Percentiles rank a stretch among this genome's conserved stretches.
Evolutionary conservation across 306 rosid species (phyloP).

Genomic region (Echinosophora koreensis): DNA sequence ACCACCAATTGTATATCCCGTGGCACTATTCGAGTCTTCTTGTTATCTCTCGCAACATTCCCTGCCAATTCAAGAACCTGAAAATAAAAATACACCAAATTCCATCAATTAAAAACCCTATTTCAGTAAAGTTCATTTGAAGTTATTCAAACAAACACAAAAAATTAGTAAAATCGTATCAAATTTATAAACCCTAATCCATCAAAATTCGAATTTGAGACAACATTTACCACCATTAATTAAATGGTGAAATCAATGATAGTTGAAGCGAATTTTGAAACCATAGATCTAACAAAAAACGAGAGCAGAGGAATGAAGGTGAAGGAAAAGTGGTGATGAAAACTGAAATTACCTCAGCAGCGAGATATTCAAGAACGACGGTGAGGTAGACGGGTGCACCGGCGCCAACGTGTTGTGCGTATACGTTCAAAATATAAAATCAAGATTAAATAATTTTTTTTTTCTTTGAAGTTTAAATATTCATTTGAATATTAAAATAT

Average conservation of each 20-base stretch:
- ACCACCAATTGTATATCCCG: slow-evolving; percentile 88
- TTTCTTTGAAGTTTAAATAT: no score
- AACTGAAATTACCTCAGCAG: slow-evolving; percentile 72
- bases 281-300: slow-evolving; percentile 47
- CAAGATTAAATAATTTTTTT: no score
- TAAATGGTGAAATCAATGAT: no score
- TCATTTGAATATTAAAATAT: no score
- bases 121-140: no score
- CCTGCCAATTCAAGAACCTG: slow-evolving; percentile 95
- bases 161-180: neutral
- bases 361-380: slow-evolving; percentile 90
- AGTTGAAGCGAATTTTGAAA: slow-evolving; percentile 13
- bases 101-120: neutral
- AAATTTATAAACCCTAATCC: no score
- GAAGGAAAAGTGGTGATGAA: neutral
- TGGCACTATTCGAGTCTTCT: slow-evolving; percentile 91
- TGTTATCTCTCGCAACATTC: slow-evolving; percentile 92
- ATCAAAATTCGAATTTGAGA: neutral
- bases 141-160: neutral
- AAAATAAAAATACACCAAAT: neutral
- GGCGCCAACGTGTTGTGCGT: slow-evolving; percentile 92
- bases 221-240: neutral
- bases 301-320: rapidly evolving
- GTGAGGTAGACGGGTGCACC: slow-evolving; percentile 97
- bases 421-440: neutral